Base-by-base conservation (phyloP, 2,329 filamentous ascomycete genomes). In the Aspergillus arachidicola region DNA sequence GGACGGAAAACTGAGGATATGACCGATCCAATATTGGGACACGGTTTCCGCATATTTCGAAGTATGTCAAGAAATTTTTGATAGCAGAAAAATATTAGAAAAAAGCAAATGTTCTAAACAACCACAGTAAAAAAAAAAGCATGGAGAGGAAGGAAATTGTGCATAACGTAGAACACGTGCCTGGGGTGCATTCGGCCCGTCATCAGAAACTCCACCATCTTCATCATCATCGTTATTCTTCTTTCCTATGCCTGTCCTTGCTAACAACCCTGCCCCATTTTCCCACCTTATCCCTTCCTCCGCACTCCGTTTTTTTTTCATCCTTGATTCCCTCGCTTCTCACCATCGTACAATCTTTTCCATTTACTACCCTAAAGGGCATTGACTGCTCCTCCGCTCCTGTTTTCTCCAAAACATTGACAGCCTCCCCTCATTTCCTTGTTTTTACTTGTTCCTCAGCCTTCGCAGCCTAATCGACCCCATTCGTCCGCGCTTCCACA, bases 161-260 rank as follows among this genome's bases (percentile, higher is more conserved):
- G 32, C 51, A 54, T 54, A 34, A 19, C 11, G 32, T 12, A 54
- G 51, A 54, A 54, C 51, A 54, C 51, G 51, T 54, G 51, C 51
- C 51, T 54, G 51, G 51, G 51, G 51, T 54, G 51, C 51, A 54
- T 54, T 54, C 56, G 56, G 41, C 56, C 43, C 38, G 26, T 46
- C 28, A 46, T 58, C 51, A 34, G 41, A 58, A 41, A 58, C 43
- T 58, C 36, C 41, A 58, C 38, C 38, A 58, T 58, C 30, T 54
- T 54, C 51, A 54, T 59, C 57, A 38, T 59, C 57, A 21, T 50
- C 21, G 21, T 51, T 59, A 26, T 53, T 59, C 57, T 41, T 53
- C 26, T 59, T 38, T 19, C 38, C 38, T 9, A n/a, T 51, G 38
- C 45, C 48, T 60, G 59, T 34, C 36, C 50, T n/a, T 55, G 54